A percentile compares a stretch with the other conserved stretches of the same genome.
These are phyloP conservation scores for Leccinum ochraceum DNA, from an alignment of 768 basidiomycete genomes.

Conservation along the genomic window DNA sequence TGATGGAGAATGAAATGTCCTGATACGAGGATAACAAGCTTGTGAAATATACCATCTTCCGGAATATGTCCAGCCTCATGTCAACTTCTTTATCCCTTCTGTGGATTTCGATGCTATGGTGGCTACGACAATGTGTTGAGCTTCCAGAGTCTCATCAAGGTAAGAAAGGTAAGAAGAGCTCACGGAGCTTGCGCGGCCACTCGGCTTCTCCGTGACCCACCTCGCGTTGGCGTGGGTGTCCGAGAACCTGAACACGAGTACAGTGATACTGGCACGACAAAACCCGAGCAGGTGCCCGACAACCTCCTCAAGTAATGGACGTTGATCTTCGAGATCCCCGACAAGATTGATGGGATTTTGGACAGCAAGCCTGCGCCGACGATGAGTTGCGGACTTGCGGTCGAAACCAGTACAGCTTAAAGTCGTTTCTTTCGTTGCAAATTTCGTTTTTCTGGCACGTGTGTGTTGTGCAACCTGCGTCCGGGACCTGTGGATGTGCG, in stretches of 20 bases:
- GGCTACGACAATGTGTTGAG: no score
- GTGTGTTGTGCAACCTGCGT: no score
- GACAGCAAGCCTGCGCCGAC: constrained; percentile 37
- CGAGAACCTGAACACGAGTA: constrained; percentile 48
- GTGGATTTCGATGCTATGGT: no score
- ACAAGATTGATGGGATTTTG: constrained; percentile 54
- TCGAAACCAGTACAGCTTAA: background rate
- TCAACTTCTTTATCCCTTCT: no score
- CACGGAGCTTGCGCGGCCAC: constrained; percentile 43
- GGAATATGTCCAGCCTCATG: no score
- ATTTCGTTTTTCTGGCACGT: no score
- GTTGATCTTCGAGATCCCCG: constrained; percentile 51
- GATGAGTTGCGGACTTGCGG: constrained; percentile 20
- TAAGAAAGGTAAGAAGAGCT: constrained; percentile 46
- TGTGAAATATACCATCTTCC: no score
- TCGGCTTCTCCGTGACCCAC: constrained; percentile 46
- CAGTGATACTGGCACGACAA: constrained; percentile 49
- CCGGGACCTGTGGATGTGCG: no score
- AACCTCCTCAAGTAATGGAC: constrained; percentile 50
- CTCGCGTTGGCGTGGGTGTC: constrained; percentile 61
- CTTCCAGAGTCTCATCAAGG: constrained; percentile 32
- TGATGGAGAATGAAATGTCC: no score
- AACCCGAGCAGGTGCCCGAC: constrained; percentile 46
- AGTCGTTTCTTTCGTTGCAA: no score
- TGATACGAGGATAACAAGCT: no score